Evolutionary conservation across 305 asterid genomes (phyloP).

Genomic region (Fraxinus velutina): DNA sequence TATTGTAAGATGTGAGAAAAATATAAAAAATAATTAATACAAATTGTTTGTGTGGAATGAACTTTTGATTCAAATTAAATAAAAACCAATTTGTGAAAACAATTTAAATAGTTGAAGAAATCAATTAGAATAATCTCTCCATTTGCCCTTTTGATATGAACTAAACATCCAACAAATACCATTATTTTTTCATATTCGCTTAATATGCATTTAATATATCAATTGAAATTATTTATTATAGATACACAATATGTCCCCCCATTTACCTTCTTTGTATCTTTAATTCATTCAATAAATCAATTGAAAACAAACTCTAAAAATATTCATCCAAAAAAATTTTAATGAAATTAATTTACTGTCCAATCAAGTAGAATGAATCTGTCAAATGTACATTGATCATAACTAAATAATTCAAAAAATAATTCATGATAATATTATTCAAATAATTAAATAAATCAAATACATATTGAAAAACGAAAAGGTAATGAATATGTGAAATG

Average conservation of each 20-base stretch:
- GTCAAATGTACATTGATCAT: too few species aligned
- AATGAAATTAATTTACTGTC: neutral
- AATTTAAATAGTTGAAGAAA: too few species aligned
- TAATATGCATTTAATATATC: neutral
- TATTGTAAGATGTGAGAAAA: neutral
- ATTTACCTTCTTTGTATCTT: too few species aligned
- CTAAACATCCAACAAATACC: neutral
- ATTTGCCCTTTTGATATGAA: neutral
- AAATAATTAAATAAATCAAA: too few species aligned
- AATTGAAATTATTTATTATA: neutral
- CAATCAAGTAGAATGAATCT: neutral
- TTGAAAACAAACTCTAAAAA: too few species aligned
- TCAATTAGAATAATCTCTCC: neutral
- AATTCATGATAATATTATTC: neutral
- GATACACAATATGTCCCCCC: neutral
- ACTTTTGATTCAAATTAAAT: neutral
- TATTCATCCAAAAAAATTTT: neutral
- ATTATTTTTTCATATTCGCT: neutral
- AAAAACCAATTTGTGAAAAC: neutral
- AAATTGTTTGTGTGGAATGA: neutral
- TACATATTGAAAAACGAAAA: neutral
- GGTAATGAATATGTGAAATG: too few species aligned
- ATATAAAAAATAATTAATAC: neutral
- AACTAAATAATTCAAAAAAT: neutral
- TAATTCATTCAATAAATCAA: too few species aligned